These are phyloP conservation scores for Talaromyces liani DNA, from an alignment of 495 filamentous ascomycete genomes.

Conservation along the genomic window DNA sequence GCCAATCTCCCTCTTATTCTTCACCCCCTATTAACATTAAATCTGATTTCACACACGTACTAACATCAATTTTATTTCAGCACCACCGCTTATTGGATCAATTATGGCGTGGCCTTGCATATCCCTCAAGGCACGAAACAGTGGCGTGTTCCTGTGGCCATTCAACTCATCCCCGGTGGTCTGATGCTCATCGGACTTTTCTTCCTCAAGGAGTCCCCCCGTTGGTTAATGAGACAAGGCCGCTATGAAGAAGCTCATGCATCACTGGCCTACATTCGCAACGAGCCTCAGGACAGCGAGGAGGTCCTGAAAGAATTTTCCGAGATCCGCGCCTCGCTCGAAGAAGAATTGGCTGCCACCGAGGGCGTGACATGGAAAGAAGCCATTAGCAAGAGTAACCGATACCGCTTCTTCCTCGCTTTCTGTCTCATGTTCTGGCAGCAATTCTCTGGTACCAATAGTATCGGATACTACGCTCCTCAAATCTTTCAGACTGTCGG, in stretches of 20 bases:
- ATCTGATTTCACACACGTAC: no score
- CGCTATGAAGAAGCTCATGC: slow-evolving; percentile 42
- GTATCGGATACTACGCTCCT: slow-evolving; percentile 44
- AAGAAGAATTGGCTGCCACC: slow-evolving; percentile 31
- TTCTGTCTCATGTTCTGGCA: slow-evolving; percentile 46
- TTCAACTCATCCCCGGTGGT: slow-evolving; percentile 52
- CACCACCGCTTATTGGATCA: slow-evolving; percentile 16
- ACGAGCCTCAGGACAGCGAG: slow-evolving; percentile 28
- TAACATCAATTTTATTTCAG: no score
- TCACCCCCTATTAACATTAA: no score
- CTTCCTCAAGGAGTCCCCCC: slow-evolving; percentile 48
- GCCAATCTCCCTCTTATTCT: no score
- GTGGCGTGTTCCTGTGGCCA: slow-evolving; percentile 23
- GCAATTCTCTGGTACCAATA: slow-evolving; percentile 46
- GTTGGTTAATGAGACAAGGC: slow-evolving; percentile 43
- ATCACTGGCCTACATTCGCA: slow-evolving; percentile 41
- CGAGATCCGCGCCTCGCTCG: slow-evolving; percentile 46
- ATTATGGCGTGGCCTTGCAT: slow-evolving; percentile 18
- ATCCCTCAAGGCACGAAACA: slow-evolving; percentile 31
- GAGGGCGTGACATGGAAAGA: slow-evolving; percentile 36
- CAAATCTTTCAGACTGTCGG: slow-evolving; percentile 45
- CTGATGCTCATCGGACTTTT: slow-evolving; percentile 48
- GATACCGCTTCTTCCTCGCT: slow-evolving; percentile 34
- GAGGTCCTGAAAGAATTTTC: slow-evolving; percentile 51
- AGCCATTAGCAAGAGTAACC: slow-evolving; percentile 28